Percentiles rank a stretch among this genome's conserved stretches.
These are phyloP conservation scores for Phytophthora parvispora DNA, from an alignment of 352 stramenopile genomes.

Conservation along the genomic window DNA sequence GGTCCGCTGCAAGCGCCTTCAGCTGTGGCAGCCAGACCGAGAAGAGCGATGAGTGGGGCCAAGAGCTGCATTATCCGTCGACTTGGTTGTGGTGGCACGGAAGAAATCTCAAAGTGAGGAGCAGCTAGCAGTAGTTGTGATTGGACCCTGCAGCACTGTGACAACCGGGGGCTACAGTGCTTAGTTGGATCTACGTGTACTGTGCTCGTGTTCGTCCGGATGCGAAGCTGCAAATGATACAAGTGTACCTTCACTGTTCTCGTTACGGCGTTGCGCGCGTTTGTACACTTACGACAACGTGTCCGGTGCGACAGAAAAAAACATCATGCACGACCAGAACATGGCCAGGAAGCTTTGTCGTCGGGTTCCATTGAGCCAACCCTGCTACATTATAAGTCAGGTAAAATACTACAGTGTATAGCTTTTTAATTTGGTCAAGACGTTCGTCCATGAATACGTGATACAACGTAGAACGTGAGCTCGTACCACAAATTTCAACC, in stretches of 20 bases:
- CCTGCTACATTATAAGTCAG: no score
- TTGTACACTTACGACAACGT: not conserved
- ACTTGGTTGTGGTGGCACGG: no score
- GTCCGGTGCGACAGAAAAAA: not conserved
- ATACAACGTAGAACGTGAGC: no score
- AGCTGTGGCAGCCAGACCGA: not conserved
- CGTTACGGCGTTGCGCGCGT: not conserved
- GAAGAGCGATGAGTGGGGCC: not conserved
- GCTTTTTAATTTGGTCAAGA: no score
- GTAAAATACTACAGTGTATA: no score
- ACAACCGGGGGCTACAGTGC: no score
- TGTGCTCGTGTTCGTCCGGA: not conserved
- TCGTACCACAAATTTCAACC: no score
- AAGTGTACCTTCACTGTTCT: not conserved
- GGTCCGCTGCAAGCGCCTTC: not conserved
- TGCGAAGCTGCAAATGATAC: not conserved
- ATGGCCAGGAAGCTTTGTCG: not conserved
- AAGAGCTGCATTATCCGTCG: not conserved
- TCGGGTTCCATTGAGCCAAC: not conserved
- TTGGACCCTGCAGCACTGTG: not conserved
- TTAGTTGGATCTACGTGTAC: not conserved
- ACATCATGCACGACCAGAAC: not conserved
- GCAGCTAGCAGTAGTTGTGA: no score
- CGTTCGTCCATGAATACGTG: no score
- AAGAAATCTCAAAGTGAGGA: no score